Conservation (phyloP, 1,139 yeast species). For the Suhomyces bribrorum region DNA sequence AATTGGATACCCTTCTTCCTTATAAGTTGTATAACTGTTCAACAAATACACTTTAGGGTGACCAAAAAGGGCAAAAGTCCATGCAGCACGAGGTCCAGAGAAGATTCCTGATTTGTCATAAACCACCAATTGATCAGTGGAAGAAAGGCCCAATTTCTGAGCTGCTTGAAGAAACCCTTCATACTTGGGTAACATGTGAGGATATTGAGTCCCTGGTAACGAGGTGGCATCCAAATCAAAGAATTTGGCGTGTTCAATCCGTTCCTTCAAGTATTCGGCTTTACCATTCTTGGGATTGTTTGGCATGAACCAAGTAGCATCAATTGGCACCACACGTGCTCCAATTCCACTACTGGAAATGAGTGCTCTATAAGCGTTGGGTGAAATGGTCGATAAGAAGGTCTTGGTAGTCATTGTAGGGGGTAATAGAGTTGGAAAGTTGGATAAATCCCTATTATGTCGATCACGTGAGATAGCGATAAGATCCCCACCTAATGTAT, state of each 20-base stretch:
- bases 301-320: conserved; percentile 94
- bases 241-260: conserved; percentile 69
- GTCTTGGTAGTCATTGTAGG: conserved; percentile 8
- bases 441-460: no score
- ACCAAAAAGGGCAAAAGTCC: conserved; percentile 82
- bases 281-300: conserved; percentile 60
- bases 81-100: conserved; percentile 86
- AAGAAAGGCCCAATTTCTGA: conserved; percentile 46
- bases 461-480: no score
- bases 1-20: conserved; percentile 25
- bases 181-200: conserved; percentile 84
- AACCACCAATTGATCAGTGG: conserved; percentile 66
- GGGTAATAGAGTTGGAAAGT: no score
- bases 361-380: conserved; percentile 24
- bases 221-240: conserved; percentile 78
- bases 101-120: conserved; percentile 85
- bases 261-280: conserved; percentile 54
- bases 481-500: no score
- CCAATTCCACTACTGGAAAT: conserved; percentile 18
- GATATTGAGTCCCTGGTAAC: conserved; percentile 60
- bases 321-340: conserved; percentile 63
- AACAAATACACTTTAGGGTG: conserved; percentile 67
- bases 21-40: conserved; percentile 65
- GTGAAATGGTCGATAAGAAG: conserved; percentile 18
- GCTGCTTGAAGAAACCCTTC: conserved; percentile 56